Base-by-base conservation (phyloP, 2,329 filamentous ascomycete species). In the Fusarium devonianum region DNA sequence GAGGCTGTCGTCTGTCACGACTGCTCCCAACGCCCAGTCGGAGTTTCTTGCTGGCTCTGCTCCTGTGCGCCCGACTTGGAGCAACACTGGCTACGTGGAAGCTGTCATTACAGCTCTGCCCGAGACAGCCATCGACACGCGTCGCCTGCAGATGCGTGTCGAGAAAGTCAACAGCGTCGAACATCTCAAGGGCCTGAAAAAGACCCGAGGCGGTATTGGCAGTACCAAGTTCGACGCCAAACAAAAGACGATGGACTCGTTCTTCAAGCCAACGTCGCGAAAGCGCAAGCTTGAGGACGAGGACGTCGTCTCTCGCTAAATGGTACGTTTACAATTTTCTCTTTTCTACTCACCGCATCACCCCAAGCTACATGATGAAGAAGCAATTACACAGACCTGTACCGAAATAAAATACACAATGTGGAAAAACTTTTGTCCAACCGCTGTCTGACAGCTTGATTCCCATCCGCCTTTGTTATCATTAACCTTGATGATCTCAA, bases 171-270 rank as follows among this genome's bases (percentile, higher is more conserved):
- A 96, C 67, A 82, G 81, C 53, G 80, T 82, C 51, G 80, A 83
- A 4, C 92, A 97, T 71, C 80, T 96, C 3, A 72, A 76, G 33
- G 84, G 86, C 19, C 75, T 96, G 49, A 92, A 87, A 69, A 88
- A 90, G 70, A 93, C 90, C 7, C 78, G 87, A 17, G 90, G 90
- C 21, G 92, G 92, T 4, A 88, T 96, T 47, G 91, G 91, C 44
- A 94, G 88, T 62, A 80, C 88, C 28, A 79, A 81, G 46, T 86
- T 90, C 67, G 92, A 97, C 68, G 78, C 82, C 9, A 85, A 79
- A 35, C 92, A 96, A 70, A 86, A 81, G 65, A 90, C 82, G 13
- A 81, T 97, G 62, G 84, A 90, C 34, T 81, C 81, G 0, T 96
- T 94, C 74, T 92, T 96, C 71, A 85, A 86, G 29, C 57, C 58